These are phyloP conservation scores for Colletotrichum navitas DNA, from an alignment of 2,329 filamentous ascomycete genomes.

Conservation along the genomic window DNA sequence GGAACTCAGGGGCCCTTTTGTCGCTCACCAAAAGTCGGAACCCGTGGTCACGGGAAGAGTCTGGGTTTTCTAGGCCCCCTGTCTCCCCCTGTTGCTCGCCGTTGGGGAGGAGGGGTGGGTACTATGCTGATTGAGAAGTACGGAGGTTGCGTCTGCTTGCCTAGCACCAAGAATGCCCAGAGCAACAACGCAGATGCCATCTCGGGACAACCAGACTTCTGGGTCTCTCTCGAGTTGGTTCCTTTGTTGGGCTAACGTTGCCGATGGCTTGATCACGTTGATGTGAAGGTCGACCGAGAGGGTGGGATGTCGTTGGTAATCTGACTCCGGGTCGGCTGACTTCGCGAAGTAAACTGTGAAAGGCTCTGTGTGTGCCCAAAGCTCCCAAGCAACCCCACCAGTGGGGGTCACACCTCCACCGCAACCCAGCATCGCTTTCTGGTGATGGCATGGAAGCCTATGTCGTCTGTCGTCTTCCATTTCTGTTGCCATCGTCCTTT, in stretches of 20 bases:
- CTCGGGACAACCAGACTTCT: not conserved
- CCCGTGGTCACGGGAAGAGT: constrained; percentile 30
- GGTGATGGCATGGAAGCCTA: constrained; percentile 26
- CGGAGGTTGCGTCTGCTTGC: not conserved
- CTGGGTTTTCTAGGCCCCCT: constrained; percentile 13
- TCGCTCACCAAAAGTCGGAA: constrained; percentile 20
- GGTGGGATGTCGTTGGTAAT: constrained; percentile 34
- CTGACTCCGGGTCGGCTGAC: constrained; percentile 12
- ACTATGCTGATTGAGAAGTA: not conserved
- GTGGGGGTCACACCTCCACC: constrained; percentile 39
- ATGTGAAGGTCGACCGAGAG: not conserved
- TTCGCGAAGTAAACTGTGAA: constrained; percentile 20
- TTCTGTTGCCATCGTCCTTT: not conserved
- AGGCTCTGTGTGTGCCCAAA: constrained; percentile 5
- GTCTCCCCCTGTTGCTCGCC: constrained; percentile 1
- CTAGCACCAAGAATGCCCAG: not conserved
- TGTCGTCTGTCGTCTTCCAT: not conserved
- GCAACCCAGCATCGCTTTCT: constrained; percentile 23
- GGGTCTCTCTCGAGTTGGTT: not conserved
- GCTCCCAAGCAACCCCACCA: constrained; percentile 34
- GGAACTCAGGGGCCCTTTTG: constrained; percentile 24
- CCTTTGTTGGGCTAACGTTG: not conserved
- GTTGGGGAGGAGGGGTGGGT: not conserved
- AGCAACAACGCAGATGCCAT: not conserved
- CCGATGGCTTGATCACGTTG: constrained; percentile 5